Percentiles rank a stretch among this genome's conserved stretches.
These are phyloP conservation scores for Cruciata laevipes DNA, from an alignment of 257 asterid genomes.

Conservation along the genomic window DNA sequence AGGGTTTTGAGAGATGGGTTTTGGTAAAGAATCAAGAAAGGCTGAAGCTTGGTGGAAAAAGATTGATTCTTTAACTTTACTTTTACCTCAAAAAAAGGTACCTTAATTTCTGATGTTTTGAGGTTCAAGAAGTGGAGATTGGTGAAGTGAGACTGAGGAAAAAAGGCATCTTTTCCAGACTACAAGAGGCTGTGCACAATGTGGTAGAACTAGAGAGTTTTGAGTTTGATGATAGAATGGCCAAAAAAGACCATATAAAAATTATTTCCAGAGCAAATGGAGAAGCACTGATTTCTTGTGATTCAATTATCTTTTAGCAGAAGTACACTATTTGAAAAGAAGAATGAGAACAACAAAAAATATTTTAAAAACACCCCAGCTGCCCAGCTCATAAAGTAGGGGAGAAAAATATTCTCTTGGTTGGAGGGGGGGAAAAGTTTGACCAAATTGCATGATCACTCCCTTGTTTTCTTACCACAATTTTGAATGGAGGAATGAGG, in stretches of 20 bases:
- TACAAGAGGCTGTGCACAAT: conserved; percentile 18
- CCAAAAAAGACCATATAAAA: conserved; percentile 1
- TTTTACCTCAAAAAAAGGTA: conserved; percentile 17
- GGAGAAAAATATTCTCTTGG: conserved; percentile 29
- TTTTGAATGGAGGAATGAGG: conserved; percentile 10
- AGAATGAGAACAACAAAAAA: conserved; percentile 27
- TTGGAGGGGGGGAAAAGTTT: conserved; percentile 15
- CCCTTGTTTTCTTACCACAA: conserved; percentile 5
- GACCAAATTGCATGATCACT: conserved; percentile 15
- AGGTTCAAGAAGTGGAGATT: conserved; percentile 22
- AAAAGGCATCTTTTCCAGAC: conserved; percentile 27
- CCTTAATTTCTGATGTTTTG: conserved; percentile 33
- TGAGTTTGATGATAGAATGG: conserved; percentile 11
- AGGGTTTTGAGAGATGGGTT: conserved; percentile 24
- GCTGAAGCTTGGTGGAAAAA: conserved; percentile 25
- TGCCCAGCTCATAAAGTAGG: conserved; percentile 22
- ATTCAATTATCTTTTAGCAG: no score
- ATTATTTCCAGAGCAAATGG: background rate
- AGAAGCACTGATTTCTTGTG: conserved; percentile 1
- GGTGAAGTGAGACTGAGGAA: conserved; percentile 19
- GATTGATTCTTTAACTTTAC: conserved; percentile 8
- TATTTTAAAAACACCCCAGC: conserved; percentile 19
- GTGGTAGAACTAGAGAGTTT: conserved; percentile 9
- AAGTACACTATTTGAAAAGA: conserved; percentile 13
- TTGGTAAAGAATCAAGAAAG: conserved; percentile 25